A percentile compares a stretch with the other conserved stretches of the same genome.
These are phyloP conservation scores for Solanum stenotomum DNA, from an alignment of 257 asterid species.

Conservation along the genomic window DNA sequence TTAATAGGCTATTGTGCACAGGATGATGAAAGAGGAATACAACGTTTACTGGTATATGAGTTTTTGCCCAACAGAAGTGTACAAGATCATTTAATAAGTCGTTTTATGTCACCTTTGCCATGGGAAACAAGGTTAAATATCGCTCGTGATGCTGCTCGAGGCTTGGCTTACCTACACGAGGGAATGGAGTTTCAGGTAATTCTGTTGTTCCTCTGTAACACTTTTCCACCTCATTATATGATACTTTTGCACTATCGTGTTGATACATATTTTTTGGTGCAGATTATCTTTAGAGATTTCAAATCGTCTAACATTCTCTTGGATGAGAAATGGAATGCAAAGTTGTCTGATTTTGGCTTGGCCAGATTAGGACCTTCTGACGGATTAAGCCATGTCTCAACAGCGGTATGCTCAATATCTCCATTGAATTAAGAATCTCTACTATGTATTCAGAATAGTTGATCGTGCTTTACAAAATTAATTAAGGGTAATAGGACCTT, in stretches of 20 bases:
- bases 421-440: no score
- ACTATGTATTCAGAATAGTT: neutral
- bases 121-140: slow-evolving; percentile 62
- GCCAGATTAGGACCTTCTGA: slow-evolving; percentile 81
- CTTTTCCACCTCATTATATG: neutral
- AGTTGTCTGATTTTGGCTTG: slow-evolving; percentile 85
- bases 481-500: no score
- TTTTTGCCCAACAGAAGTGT: slow-evolving; percentile 65
- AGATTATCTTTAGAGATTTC: slow-evolving; percentile 89
- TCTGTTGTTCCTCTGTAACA: neutral
- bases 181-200: slow-evolving; percentile 90
- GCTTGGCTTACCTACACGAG: slow-evolving; percentile 80
- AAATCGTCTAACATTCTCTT: slow-evolving; percentile 86
- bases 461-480: no score
- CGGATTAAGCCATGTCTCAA: slow-evolving; percentile 78
- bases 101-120: slow-evolving; percentile 59
- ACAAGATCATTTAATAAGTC: slow-evolving; percentile 62
- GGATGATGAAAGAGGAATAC: slow-evolving; percentile 87
- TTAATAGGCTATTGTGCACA: slow-evolving; percentile 82
- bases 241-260: neutral
- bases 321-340: slow-evolving; percentile 79
- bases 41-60: slow-evolving; percentile 72
- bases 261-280: slow-evolving; percentile 6
- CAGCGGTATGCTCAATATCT: slow-evolving; percentile 40
- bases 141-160: slow-evolving; percentile 72